Base-by-base conservation (phyloP, 495 filamentous ascomycete genomes). In the Bacidia gigantensis region DNA sequence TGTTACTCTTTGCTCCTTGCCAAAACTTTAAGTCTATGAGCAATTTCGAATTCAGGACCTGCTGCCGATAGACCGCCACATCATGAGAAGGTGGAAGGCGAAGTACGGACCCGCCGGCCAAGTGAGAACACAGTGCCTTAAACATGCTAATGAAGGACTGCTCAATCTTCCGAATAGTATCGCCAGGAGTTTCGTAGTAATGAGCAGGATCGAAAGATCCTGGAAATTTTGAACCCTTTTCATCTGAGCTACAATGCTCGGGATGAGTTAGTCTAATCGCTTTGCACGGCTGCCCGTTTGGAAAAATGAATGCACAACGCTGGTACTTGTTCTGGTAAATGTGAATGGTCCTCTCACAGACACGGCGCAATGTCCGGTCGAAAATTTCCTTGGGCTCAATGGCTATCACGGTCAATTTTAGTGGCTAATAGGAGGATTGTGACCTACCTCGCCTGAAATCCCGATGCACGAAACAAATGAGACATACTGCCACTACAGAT, bases 1-100 rank as follows among this genome's bases (percentile, higher is more conserved):
- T 26, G 18, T 49, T 49, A 29, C 26, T 54, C 14, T 54, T 44
- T 44, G 41, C 41, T 18, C 5, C 20, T 18, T 44, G 41, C 41
- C 41, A 44, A 18, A 44, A 44, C 20, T 18, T 17, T 5, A 17
- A 44, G 5, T 44, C 41, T 22, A 5, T 18, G 9, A 7, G 20
- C 9, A 17, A 44, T 44, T 7, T n/a, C n/a, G 32, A 39, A n/a
- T 39, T 39, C 41, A 44, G 20, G 41, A 44, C 20, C 41, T 44
- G 41, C 41, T 18, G 41, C 20, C 41, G 41, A 44, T 44, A 44
- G 5, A 9, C 7, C 20, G 41, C 41, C 5, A 44, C 7, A 5
- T 44, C 41, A 5, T 5, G 17, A 44, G 7, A 18, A 9, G 41
- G 41, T 9, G 41, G 41, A n/a, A 44, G 20, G 41, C 17, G 41